Percentiles rank a stretch among this genome's conserved stretches.
phyloP scores from a whole-genome alignment of 352 stramenopile species.

The Pythium sp. region DNA sequence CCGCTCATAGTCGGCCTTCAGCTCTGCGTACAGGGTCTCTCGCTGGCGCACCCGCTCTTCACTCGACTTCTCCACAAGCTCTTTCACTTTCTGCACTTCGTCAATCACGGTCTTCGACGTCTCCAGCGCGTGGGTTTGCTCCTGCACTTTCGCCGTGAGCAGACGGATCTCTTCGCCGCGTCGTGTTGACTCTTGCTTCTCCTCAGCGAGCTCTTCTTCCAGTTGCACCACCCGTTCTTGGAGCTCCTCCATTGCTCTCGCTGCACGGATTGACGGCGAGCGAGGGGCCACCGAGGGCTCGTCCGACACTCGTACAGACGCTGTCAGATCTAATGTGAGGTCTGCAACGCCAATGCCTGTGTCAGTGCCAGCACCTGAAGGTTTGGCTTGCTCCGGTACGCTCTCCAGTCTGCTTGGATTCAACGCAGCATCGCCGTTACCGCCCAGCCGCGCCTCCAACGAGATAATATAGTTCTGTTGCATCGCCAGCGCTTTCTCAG shows the following conservation, averaged over 20 bases:
- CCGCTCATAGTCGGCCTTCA: constrained; percentile 66
- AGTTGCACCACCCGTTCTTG: constrained; percentile 67
- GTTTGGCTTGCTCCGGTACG: not conserved
- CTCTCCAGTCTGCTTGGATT: not conserved
- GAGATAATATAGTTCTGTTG: constrained; percentile 85
- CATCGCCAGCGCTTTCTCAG: constrained; percentile 77
- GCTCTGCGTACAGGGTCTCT: constrained; percentile 50
- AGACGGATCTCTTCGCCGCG: constrained; percentile 74
- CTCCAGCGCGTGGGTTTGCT: constrained; percentile 57
- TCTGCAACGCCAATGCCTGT: constrained; percentile 17
- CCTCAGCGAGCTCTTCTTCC: constrained; percentile 76
- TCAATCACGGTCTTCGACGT: constrained; percentile 57
- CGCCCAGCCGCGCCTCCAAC: constrained; percentile 58
- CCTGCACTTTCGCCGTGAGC: constrained; percentile 60
- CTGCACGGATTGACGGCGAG: constrained; percentile 53
- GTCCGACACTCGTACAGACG: constrained; percentile 6
- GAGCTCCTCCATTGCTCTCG: constrained; percentile 58
- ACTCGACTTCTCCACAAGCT: constrained; percentile 53
- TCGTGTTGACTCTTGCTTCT: constrained; percentile 75
- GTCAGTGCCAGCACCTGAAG: not conserved
- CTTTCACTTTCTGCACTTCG: constrained; percentile 68
- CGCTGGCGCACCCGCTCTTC: constrained; percentile 69
- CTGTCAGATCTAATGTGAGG: constrained; percentile 28
- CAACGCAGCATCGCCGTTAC: constrained; percentile 11
- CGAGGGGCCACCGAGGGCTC: constrained; percentile 10